These are phyloP conservation scores for Crithidia expoeki DNA, from an alignment of 208 protist genomes.

Conservation along the genomic window DNA sequence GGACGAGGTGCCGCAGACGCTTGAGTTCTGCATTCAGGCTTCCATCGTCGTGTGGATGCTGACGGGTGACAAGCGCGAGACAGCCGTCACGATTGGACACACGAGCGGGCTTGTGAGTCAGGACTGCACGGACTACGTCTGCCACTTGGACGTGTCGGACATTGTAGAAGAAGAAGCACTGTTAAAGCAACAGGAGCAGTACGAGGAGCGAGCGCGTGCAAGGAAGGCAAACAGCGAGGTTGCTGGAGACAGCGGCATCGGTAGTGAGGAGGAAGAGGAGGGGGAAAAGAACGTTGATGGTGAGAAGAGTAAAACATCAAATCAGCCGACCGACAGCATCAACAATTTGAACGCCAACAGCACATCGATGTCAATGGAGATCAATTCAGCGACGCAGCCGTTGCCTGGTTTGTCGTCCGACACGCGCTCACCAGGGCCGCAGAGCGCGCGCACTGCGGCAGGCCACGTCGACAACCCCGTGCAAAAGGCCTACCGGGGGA, in stretches of 20 bases:
- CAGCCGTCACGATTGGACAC: conserved; percentile 96
- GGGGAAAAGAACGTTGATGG: background rate
- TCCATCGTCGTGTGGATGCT: conserved; percentile 97
- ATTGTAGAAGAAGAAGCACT: conserved; percentile 36
- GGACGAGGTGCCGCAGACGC: conserved; percentile 92
- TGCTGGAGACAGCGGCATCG: background rate
- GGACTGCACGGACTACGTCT: conserved; percentile 32
- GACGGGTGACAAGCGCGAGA: conserved; percentile 98
- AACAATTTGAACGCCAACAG: background rate
- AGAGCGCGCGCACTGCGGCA: conserved; percentile 1
- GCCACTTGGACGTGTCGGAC: conserved; percentile 57
- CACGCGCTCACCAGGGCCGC: conserved; percentile 12
- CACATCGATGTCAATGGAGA: background rate
- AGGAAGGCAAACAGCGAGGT: conserved; percentile 11
- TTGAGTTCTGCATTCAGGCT: conserved; percentile 83
- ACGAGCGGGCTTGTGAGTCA: conserved; percentile 54
- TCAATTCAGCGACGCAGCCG: conserved; percentile 14
- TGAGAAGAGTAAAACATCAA: background rate
- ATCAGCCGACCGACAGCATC: background rate
- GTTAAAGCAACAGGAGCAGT: conserved; percentile 25
- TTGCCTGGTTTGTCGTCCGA: conserved; percentile 11
- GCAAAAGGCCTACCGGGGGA: background rate
- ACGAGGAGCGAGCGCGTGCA: background rate
- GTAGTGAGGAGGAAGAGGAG: background rate
- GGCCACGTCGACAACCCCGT: background rate